These are phyloP conservation scores for Bipolaris victoriae DNA, from an alignment of 2,329 filamentous ascomycete species.

Conservation along the genomic window DNA sequence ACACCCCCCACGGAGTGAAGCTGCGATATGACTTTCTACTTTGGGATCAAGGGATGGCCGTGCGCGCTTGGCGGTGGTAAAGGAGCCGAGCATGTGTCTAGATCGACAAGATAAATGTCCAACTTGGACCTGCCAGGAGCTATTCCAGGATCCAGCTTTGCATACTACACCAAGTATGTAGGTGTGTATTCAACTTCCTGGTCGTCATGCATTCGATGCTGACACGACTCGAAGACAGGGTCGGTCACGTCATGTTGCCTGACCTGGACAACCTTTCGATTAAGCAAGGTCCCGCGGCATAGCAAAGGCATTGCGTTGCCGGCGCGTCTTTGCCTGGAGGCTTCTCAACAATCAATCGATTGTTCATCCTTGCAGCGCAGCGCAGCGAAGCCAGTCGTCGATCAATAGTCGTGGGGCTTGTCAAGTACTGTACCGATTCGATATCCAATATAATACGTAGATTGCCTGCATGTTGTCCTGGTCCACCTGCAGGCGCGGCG, in stretches of 20 bases:
- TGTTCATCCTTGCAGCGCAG: slow-evolving; percentile 14
- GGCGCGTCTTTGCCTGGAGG: neutral
- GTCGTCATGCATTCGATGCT: neutral
- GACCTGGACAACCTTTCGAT: slow-evolving; percentile 2
- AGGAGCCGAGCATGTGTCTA: slow-evolving; percentile 23
- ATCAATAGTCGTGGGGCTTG: slow-evolving; percentile 10
- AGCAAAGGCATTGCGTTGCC: neutral
- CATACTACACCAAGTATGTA: neutral
- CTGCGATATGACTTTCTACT: slow-evolving; percentile 7
- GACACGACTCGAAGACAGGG: neutral
- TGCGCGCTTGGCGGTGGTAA: slow-evolving; percentile 25
- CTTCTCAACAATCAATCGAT: slow-evolving; percentile 9
- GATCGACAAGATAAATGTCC: slow-evolving; percentile 24
- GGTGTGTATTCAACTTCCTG: neutral
- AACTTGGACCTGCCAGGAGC: slow-evolving; percentile 8
- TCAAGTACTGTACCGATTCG: slow-evolving; percentile 8
- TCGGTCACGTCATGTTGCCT: neutral
- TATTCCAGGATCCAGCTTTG: neutral
- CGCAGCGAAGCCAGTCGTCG: slow-evolving; percentile 9
- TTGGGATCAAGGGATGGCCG: slow-evolving; percentile 16
- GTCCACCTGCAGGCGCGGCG: slow-evolving; percentile 12
- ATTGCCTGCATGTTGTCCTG: slow-evolving; percentile 8
- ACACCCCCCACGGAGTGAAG: slow-evolving; percentile 5
- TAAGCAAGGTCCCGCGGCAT: neutral
- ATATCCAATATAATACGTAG: slow-evolving; percentile 2